Evolutionary conservation across 495 filamentous ascomycete species (phyloP).

Genomic region (Annulohypoxylon bovei): DNA sequence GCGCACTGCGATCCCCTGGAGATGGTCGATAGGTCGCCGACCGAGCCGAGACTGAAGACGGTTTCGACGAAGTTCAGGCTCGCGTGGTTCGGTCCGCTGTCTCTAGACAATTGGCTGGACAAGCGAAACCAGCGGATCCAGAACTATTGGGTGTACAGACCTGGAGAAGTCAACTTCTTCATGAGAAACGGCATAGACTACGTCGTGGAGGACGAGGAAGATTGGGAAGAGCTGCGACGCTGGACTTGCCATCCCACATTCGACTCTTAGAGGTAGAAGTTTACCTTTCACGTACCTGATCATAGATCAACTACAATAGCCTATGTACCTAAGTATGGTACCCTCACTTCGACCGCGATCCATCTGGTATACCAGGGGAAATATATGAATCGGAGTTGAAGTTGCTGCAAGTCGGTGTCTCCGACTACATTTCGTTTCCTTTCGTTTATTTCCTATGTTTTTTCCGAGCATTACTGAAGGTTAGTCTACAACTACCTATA

Average conservation of each 20-base stretch:
- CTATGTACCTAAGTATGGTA: too few relatives aligned
- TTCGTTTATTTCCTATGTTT: background rate
- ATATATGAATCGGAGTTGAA: background rate
- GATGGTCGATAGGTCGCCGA: background rate
- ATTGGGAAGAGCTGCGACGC: background rate
- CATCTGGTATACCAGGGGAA: background rate
- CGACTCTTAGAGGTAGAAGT: background rate
- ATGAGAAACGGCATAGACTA: background rate
- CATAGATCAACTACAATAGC: too few relatives aligned
- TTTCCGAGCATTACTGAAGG: background rate
- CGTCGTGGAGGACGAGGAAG: background rate
- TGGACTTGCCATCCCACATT: background rate
- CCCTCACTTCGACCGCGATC: background rate
- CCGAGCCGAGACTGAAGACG: background rate
- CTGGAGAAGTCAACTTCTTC: background rate
- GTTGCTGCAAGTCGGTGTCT: background rate
- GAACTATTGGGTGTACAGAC: background rate
- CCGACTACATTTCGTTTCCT: background rate
- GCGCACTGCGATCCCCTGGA: background rate
- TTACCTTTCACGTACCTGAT: background rate
- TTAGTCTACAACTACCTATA: background rate
- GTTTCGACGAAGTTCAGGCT: constrained; percentile 1
- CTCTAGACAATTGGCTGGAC: background rate
- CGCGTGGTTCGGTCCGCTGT: background rate
- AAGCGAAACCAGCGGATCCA: too few relatives aligned